Conservation (phyloP, 2,329 filamentous ascomycete genomes). For the Alternaria viburni region DNA sequence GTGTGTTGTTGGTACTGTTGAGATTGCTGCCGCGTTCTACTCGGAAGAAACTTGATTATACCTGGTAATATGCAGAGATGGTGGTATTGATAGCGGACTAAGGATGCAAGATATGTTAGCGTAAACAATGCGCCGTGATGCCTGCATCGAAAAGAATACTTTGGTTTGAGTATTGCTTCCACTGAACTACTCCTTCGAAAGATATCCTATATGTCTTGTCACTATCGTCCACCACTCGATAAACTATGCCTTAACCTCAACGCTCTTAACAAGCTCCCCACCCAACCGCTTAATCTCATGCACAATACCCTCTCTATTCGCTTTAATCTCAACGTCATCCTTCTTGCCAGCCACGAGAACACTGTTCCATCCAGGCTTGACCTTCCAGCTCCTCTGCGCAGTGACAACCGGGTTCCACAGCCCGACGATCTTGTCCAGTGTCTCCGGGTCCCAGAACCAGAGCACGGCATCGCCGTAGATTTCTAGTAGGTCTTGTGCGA, state of each 20-base stretch:
- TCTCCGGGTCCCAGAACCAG: conserved; percentile 75
- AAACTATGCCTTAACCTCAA: conserved; percentile 30
- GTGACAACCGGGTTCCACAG: conserved; percentile 68
- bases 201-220: neutral
- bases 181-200: neutral
- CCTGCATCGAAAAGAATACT: neutral
- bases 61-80: neutral
- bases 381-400: conserved; percentile 66
- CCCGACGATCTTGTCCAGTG: conserved; percentile 65
- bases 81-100: neutral
- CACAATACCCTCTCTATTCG: conserved; percentile 72
- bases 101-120: neutral
- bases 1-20: neutral
- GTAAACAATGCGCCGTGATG: neutral
- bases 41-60: neutral
- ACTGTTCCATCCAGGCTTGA: conserved; percentile 73
- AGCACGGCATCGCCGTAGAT: conserved; percentile 74
- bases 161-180: neutral
- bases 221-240: neutral
- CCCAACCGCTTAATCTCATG: conserved; percentile 73
- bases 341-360: conserved; percentile 54
- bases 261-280: conserved; percentile 61
- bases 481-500: conserved; percentile 70
- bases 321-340: conserved; percentile 56
- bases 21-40: neutral